Conservation (phyloP, 2,329 filamentous ascomycete genomes). For the Onygenales sp. region DNA sequence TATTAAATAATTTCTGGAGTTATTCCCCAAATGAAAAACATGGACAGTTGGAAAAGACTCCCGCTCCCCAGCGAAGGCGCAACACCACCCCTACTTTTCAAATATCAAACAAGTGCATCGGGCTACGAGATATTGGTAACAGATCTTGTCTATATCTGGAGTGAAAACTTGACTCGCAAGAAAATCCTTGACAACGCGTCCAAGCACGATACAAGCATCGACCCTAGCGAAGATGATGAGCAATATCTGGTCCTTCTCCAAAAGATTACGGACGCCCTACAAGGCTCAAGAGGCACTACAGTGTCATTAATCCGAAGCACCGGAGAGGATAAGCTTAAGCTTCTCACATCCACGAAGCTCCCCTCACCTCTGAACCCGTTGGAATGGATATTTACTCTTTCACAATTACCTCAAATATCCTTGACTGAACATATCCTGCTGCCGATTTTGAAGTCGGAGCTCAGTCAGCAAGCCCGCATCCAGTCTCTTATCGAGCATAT, state of each 20-base stretch:
- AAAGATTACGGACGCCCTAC: constrained; percentile 44
- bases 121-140: constrained; percentile 48
- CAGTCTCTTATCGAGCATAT: constrained; percentile 41
- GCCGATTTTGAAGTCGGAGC: constrained; percentile 43
- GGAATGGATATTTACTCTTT: constrained; percentile 43
- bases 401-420: constrained; percentile 27
- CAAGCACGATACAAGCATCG: constrained; percentile 45
- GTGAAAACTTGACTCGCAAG: constrained; percentile 37
- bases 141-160: constrained; percentile 51
- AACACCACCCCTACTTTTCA: constrained; percentile 30
- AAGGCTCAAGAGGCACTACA: constrained; percentile 21
- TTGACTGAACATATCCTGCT: constrained; percentile 43
- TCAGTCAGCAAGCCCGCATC: constrained; percentile 39
- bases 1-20: neutral
- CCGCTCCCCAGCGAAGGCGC: constrained; percentile 15
- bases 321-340: constrained; percentile 27
- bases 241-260: constrained; percentile 48
- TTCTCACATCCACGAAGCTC: constrained; percentile 40
- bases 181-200: constrained; percentile 42
- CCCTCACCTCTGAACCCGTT: constrained; percentile 45
- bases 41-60: constrained; percentile 25
- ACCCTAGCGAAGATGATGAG: constrained; percentile 47
- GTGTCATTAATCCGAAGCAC: constrained; percentile 21
- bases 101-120: constrained; percentile 22
- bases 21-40: neutral